Conservation (phyloP, 2,329 filamentous ascomycete species). For the Calonectria pseudoturangicola region DNA sequence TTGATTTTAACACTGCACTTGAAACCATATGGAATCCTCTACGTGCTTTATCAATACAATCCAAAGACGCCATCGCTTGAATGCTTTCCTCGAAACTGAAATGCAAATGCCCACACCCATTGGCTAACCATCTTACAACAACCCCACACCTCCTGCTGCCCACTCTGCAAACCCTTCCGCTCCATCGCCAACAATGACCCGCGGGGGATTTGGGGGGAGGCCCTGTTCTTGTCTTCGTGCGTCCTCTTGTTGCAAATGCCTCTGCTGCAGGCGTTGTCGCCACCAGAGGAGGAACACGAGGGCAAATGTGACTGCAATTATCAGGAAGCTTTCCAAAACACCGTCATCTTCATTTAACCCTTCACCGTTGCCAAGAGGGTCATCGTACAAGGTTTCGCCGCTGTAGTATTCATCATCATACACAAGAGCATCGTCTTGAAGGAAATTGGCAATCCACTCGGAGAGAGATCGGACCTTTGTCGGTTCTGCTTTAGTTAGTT, state of each 20-base stretch:
- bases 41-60: conserved; percentile 43
- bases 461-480: conserved; percentile 85
- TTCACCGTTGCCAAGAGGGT: conserved; percentile 75
- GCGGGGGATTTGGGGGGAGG: conserved; percentile 51
- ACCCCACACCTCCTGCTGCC: conserved; percentile 60
- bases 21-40: conserved; percentile 17
- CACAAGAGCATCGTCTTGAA: conserved; percentile 80
- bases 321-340: conserved; percentile 88
- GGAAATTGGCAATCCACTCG: conserved; percentile 92
- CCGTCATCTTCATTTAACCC: conserved; percentile 82
- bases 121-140: conserved; percentile 48
- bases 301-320: conserved; percentile 84
- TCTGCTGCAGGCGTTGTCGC: conserved; percentile 81
- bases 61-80: conserved; percentile 56
- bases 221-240: conserved; percentile 58
- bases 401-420: conserved; percentile 79
- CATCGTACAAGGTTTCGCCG: conserved; percentile 71
- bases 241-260: conserved; percentile 62
- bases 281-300: conserved; percentile 89
- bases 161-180: conserved; percentile 59
- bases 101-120: conserved; percentile 42
- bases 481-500: conserved; percentile 70
- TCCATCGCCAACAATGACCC: conserved; percentile 49
- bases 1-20: neutral
- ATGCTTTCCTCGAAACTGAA: conserved; percentile 50